Evolutionary conservation across 257 asterid species (phyloP).

Genomic region (Euphrasia confusa): DNA sequence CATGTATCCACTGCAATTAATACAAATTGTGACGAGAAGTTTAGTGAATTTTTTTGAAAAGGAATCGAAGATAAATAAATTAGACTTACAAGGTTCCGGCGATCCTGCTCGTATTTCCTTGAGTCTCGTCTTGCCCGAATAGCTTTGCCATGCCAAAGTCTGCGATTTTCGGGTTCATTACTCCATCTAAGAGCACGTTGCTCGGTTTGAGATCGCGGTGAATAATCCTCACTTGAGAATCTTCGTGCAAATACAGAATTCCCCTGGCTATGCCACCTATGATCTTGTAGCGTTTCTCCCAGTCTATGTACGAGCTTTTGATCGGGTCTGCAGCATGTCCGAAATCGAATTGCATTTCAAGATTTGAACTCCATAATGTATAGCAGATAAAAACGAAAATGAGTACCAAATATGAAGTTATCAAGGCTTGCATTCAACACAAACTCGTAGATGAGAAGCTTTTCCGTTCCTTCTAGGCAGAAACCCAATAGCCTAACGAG

Average conservation of each 20-base stretch:
- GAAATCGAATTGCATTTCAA: neutral
- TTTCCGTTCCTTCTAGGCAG: too few relatives aligned
- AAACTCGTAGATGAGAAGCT: neutral
- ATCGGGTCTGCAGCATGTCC: slow-evolving; percentile 3
- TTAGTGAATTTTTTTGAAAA: slow-evolving; percentile 28
- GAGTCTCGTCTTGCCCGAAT: too few relatives aligned
- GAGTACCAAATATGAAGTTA: slow-evolving; percentile 22
- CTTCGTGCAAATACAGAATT: too few relatives aligned
- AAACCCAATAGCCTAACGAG: too few relatives aligned
- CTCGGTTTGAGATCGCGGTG: too few relatives aligned
- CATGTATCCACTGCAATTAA: neutral
- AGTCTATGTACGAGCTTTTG: neutral
- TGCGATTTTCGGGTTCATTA: too few relatives aligned
- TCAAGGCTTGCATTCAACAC: slow-evolving; percentile 24
- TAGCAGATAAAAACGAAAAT: neutral
- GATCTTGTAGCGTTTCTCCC: too few relatives aligned
- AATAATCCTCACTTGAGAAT: too few relatives aligned
- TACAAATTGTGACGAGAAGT: too few relatives aligned
- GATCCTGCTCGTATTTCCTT: too few relatives aligned
- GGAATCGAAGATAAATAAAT: slow-evolving; percentile 18
- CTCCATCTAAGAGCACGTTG: too few relatives aligned
- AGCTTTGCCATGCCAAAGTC: neutral
- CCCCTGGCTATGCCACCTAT: too few relatives aligned
- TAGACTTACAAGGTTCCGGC: slow-evolving; percentile 19
- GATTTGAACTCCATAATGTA: neutral